Evolutionary conservation across 2,329 filamentous ascomycete species (phyloP).

Genomic region (Colletotrichum lindemuthianum): DNA sequence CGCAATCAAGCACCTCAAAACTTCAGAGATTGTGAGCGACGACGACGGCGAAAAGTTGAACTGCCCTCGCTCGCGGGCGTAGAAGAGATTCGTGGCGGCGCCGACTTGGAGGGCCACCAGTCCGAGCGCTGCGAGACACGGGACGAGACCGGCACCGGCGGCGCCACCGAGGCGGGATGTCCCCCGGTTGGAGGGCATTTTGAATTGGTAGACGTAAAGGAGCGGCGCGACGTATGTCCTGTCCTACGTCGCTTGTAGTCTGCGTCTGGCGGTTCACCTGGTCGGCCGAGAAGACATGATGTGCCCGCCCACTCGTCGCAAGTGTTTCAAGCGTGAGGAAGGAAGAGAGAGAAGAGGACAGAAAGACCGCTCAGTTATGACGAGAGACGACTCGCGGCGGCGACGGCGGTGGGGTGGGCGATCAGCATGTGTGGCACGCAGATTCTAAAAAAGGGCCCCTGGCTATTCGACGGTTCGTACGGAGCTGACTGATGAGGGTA

Average conservation of each 20-base stretch:
- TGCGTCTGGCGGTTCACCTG: neutral
- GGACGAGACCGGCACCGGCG: conserved; percentile 33
- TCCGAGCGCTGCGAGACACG: conserved; percentile 44
- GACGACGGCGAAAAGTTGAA: conserved; percentile 44
- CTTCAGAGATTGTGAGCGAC: conserved; percentile 44
- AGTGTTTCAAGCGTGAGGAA: neutral
- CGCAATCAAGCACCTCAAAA: conserved; percentile 43
- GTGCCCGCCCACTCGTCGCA: neutral
- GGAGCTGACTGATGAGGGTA: conserved; percentile 16
- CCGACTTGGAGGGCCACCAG: conserved; percentile 46
- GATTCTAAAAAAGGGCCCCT: neutral
- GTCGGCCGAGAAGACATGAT: conserved; percentile 14
- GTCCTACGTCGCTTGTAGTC: neutral
- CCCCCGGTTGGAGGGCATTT: conserved; percentile 13
- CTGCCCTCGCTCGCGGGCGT: conserved; percentile 40
- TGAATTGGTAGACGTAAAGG: neutral
- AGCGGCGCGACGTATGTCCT: neutral
- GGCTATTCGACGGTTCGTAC: conserved; percentile 1
- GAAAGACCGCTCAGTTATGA: neutral
- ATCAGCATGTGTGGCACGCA: neutral
- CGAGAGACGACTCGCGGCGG: conserved; percentile 17
- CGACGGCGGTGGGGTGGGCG: conserved; percentile 6
- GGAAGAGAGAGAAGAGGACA: neutral
- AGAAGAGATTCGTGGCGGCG: conserved; percentile 45
- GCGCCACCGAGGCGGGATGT: conserved; percentile 13